Base-by-base conservation (phyloP, 306 rosid species). In the Vigna nakashimae region DNA sequence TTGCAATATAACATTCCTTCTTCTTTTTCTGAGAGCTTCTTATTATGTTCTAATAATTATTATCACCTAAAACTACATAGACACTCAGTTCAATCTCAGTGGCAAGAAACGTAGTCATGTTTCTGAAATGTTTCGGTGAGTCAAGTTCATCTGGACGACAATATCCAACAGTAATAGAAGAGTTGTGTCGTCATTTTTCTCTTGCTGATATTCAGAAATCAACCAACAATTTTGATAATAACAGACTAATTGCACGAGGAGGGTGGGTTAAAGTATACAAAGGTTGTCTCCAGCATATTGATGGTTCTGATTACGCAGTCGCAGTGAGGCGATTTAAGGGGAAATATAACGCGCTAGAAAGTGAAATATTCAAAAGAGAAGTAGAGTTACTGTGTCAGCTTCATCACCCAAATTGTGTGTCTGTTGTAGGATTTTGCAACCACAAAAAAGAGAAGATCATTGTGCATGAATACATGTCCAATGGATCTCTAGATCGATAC, bases 341-440 rank as follows among this genome's bases (percentile, higher is more conserved):
- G 4, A 30, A 59, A 0, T 20, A 20, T 20, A 1, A 20, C 0
- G 22, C 1, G 22, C 1, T 20, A 20, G 69, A 4, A 34, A 45
- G 9, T 60, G 49, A 4, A 45, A 48, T 46, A 34, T 74, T 59
- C 57, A 11, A 0, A n/a, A 57, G 7, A 38, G 42, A 38, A 38
- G 42, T 38, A 7, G 0, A 6, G 9, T 38, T 38, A 6, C 2
- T 38, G 42, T 38, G 2, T 6, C 42, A 38, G 42, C 9, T 38
- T 38, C 42, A 38, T 1, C 42, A 60, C 17, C 69, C 79, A 11
- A 74, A 74, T 17, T 45, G 46, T 12, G 22, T 46, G 22, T 45
- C 70, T 74, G 60, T 74, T 11, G 2, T 60, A 46, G 79, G 79
- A 46, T 74, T 74, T 14, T 74, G 62, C 58, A 4, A 60, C 34